phyloP scores from a whole-genome alignment of 108 stramenopile genomes.

The Pelagomonas calceolata region DNA sequence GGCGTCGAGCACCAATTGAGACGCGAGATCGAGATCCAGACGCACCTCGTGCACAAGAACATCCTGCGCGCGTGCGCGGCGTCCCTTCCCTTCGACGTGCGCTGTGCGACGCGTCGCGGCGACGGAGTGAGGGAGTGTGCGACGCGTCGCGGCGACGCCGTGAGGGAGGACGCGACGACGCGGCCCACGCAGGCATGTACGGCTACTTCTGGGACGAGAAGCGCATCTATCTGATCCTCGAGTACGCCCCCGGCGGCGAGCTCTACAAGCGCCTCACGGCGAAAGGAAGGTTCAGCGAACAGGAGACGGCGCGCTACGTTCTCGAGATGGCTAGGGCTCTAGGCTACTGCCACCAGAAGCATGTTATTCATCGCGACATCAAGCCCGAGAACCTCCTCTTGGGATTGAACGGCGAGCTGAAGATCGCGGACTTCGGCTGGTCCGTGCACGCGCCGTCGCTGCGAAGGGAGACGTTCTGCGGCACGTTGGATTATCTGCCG shows the following conservation, averaged over 20 bases:
- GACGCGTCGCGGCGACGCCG: too few relatives aligned
- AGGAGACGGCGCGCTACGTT: constrained; percentile 69
- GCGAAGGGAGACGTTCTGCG: constrained; percentile 87
- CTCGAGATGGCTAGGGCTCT: constrained; percentile 74
- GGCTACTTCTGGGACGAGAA: constrained; percentile 95
- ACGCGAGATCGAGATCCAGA: constrained; percentile 97
- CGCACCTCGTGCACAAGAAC: constrained; percentile 81
- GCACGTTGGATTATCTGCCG: constrained; percentile 93
- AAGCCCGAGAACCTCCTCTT: constrained; percentile 96
- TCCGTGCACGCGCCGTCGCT: constrained; percentile 89
- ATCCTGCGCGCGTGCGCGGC: too few relatives aligned
- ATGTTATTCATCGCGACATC: constrained; percentile 97
- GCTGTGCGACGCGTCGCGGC: too few relatives aligned
- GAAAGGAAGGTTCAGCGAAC: constrained; percentile 70
- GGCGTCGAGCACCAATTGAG: constrained; percentile 95
- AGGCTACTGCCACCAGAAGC: constrained; percentile 83
- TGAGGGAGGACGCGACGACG: too few relatives aligned
- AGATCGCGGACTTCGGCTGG: constrained; percentile 99
- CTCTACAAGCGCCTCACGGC: constrained; percentile 79
- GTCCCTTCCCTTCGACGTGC: too few relatives aligned
- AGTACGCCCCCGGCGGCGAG: constrained; percentile 90
- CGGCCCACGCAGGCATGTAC: too few relatives aligned
- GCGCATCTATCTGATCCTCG: constrained; percentile 93
- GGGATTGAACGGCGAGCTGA: constrained; percentile 79
- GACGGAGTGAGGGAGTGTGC: too few relatives aligned